Percentiles rank a stretch among this genome's conserved stretches.
Conservation (phyloP, 345 rosid genomes). For the Sisymbrium altissimum region DNA sequence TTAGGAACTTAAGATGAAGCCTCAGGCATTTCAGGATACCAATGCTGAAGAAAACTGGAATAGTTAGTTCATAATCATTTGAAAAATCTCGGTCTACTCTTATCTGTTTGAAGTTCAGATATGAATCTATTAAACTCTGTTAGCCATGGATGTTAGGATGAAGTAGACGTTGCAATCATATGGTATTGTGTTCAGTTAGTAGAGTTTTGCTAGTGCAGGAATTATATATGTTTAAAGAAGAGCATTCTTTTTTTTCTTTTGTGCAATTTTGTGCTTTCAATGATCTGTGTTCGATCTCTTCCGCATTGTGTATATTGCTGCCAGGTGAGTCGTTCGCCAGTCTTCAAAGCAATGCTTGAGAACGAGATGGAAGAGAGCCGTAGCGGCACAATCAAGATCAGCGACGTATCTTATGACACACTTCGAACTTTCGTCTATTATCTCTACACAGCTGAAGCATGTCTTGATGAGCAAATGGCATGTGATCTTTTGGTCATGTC, state of each 20-base stretch:
- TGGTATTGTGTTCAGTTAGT: neutral
- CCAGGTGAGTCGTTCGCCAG: slow-evolving; percentile 76
- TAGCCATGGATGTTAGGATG: neutral
- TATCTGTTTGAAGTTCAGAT: neutral
- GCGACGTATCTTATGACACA: slow-evolving; percentile 61
- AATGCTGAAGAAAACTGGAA: neutral
- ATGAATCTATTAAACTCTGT: neutral
- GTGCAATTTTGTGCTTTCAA: neutral
- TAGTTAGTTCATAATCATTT: neutral
- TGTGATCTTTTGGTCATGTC: slow-evolving; percentile 77
- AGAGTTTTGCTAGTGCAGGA: neutral
- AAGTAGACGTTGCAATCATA: neutral
- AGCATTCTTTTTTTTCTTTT: neutral
- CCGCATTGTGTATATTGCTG: neutral
- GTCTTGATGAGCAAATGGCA: slow-evolving; percentile 76
- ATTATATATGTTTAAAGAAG: neutral
- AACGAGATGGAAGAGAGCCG: slow-evolving; percentile 86
- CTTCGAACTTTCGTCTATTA: slow-evolving; percentile 62
- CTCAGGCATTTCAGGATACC: neutral
- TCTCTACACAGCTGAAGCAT: slow-evolving; percentile 77
- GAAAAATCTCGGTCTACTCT: neutral
- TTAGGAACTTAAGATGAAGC: neutral
- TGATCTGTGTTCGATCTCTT: neutral
- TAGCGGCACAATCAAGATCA: slow-evolving; percentile 78
- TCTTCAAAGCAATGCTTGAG: slow-evolving; percentile 84